These are phyloP conservation scores for Schoenoplectus tabernaemontani DNA, from an alignment of 202 grass and related monocot species.

Conservation along the genomic window DNA sequence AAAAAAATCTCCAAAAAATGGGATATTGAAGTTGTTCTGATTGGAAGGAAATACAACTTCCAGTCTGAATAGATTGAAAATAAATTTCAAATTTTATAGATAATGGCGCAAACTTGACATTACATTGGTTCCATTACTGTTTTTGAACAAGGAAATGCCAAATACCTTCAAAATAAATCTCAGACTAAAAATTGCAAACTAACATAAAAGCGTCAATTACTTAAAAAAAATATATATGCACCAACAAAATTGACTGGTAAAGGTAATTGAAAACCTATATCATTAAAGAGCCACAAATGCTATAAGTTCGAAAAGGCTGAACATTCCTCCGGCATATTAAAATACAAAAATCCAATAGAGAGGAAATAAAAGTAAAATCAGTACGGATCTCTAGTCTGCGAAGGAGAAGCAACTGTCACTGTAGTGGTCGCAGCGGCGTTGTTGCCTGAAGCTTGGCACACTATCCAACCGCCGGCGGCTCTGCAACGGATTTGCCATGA, in stretches of 20 bases:
- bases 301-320: background rate
- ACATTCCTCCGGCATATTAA: background rate
- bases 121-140: background rate
- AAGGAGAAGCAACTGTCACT: background rate
- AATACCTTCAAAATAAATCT: background rate
- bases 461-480: background rate
- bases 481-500: background rate
- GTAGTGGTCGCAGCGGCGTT: background rate
- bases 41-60: no score
- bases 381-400: conserved; percentile 21
- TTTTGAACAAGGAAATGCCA: background rate
- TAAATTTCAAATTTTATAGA: background rate
- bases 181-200: background rate
- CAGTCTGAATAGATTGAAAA: background rate
- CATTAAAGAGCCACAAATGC: background rate
- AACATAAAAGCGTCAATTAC: background rate
- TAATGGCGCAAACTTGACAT: background rate
- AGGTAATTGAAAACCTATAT: background rate
- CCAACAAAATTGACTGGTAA: background rate
- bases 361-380: background rate
- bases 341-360: background rate
- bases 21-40: background rate
- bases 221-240: background rate
- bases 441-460: conserved; percentile 7
- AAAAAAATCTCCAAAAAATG: no score